Base-by-base conservation (phyloP, 2,329 filamentous ascomycete genomes). In the Fusarium sacchari region DNA sequence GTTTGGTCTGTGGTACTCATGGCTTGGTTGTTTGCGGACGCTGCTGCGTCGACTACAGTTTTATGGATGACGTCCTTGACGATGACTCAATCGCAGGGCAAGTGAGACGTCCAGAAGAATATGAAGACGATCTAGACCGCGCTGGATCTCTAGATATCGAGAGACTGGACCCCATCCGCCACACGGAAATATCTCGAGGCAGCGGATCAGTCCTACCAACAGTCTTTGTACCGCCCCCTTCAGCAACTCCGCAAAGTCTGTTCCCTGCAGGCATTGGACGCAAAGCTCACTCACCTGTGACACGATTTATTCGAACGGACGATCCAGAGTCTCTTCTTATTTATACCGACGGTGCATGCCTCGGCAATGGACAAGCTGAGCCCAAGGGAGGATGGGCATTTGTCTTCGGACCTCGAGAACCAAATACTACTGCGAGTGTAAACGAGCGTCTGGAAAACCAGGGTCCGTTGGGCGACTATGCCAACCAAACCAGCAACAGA, bases 331-430 rank as follows among this genome's bases (percentile, higher is more conserved):
- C 42, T 14, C 22, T 81, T n/a, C 81, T 88, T 26, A 79, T 86
- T 43, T 85, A 81, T 69, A 83, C 82, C 1, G 84, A 86, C 65
- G 86, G 86, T 7, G 81, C 84, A 0, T 88, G 86, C 64, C 60
- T 82, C 3, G 74, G 82, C 37, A 86, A 87, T 63, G 85, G 84
- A 20, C 66, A 79, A 43, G 26, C 37, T 4, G 76, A 83, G 28
- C 74, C 83, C 1, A 73, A 65, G 62, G 85, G 81, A 6, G 84
- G 84, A 44, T 87, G 84, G 80, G 81, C 80, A 0, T 80, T 85
- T 49, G 76, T 81, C 24, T 69, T 78, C 55, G 68, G 78, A 42
- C 59, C 36, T 10, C 9, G 15, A 10, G 17, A 34, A 34, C 9
- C 1, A 43, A 22, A 26, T 4, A 50, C 28, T 4, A 12, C 39